Percentiles rank a stretch among this genome's conserved stretches.
Conservation (phyloP, 148 eudicot genomes). For the Rhododendron simsii region DNA sequence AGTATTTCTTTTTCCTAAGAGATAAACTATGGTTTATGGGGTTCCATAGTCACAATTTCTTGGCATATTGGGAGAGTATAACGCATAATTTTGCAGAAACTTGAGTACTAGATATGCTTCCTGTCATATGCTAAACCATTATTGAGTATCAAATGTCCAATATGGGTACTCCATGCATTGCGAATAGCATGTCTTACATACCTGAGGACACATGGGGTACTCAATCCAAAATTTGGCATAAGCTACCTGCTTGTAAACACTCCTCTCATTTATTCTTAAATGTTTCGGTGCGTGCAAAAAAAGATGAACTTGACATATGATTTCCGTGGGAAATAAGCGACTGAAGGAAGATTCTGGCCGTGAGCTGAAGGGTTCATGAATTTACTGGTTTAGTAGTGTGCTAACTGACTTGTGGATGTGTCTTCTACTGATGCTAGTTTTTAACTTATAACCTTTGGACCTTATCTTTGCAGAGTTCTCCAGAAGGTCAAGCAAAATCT, state of each 20-base stretch:
- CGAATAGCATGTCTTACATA: too few species aligned
- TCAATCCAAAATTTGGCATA: not conserved
- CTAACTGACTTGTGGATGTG: not conserved
- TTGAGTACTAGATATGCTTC: too few species aligned
- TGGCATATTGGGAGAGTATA: too few species aligned
- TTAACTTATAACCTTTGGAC: not conserved
- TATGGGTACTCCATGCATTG: too few species aligned
- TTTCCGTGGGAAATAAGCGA: not conserved
- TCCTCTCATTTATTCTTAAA: not conserved
- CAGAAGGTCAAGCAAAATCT: slow-evolving; percentile 35
- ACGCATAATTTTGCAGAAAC: too few species aligned
- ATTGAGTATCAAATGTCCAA: too few species aligned
- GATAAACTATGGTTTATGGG: too few species aligned
- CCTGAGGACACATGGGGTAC: too few species aligned
- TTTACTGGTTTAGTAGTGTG: not conserved
- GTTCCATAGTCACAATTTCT: too few species aligned
- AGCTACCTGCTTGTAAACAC: not conserved
- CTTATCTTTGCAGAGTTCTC: slow-evolving; percentile 36
- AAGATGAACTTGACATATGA: not conserved
- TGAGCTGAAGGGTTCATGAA: not conserved
- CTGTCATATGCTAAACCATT: too few species aligned
- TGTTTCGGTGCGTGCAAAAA: not conserved
- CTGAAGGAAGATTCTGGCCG: not conserved
- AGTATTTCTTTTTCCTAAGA: too few species aligned
- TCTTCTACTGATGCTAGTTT: not conserved